Percentiles rank a stretch among this genome's conserved stretches.
These are phyloP conservation scores for Tolypocladium tropicale DNA, from an alignment of 2,329 filamentous ascomycete genomes.

Conservation along the genomic window DNA sequence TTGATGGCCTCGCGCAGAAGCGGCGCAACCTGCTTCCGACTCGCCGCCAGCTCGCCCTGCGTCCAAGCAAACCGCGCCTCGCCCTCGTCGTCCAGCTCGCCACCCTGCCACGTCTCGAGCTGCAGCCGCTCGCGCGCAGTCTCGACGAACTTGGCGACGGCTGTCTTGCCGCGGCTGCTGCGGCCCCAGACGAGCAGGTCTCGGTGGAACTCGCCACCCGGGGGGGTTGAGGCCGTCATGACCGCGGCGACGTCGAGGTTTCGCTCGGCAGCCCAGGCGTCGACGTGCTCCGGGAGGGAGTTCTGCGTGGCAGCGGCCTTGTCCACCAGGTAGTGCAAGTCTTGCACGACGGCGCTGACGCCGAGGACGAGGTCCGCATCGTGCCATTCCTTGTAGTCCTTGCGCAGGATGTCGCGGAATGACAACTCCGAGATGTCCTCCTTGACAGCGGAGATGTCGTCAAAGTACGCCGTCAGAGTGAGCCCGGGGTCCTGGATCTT, in stretches of 20 bases:
- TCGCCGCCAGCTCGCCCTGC: slow-evolving; percentile 51
- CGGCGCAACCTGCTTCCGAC: slow-evolving; percentile 60
- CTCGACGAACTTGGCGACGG: slow-evolving; percentile 44
- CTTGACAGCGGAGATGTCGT: slow-evolving; percentile 53
- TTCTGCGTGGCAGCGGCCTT: slow-evolving; percentile 35
- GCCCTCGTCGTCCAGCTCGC: slow-evolving; percentile 27
- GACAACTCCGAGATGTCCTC: slow-evolving; percentile 51
- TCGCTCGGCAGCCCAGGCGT: slow-evolving; percentile 44
- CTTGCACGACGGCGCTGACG: slow-evolving; percentile 54
- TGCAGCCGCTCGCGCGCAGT: slow-evolving; percentile 36
- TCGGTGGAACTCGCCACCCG: slow-evolving; percentile 46
- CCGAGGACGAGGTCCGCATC: slow-evolving; percentile 49
- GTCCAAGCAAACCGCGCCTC: slow-evolving; percentile 52
- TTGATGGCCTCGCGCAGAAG: slow-evolving; percentile 49
- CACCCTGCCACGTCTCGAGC: slow-evolving; percentile 43
- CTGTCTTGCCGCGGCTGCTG: slow-evolving; percentile 34
- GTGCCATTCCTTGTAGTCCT: slow-evolving; percentile 78
- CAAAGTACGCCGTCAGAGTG: slow-evolving; percentile 45
- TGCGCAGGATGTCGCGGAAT: slow-evolving; percentile 60
- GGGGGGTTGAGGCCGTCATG: slow-evolving; percentile 54
- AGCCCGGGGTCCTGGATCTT: slow-evolving; percentile 33
- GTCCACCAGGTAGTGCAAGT: slow-evolving; percentile 47
- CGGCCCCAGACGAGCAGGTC: slow-evolving; percentile 60
- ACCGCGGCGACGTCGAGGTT: slow-evolving; percentile 52
- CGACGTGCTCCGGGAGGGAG: slow-evolving; percentile 37